Evolutionary conservation across 805 yeast species (phyloP), one percentile per base, ranked within the genome.

Genomic region (Aciculoconidium aculeatum): DNA sequence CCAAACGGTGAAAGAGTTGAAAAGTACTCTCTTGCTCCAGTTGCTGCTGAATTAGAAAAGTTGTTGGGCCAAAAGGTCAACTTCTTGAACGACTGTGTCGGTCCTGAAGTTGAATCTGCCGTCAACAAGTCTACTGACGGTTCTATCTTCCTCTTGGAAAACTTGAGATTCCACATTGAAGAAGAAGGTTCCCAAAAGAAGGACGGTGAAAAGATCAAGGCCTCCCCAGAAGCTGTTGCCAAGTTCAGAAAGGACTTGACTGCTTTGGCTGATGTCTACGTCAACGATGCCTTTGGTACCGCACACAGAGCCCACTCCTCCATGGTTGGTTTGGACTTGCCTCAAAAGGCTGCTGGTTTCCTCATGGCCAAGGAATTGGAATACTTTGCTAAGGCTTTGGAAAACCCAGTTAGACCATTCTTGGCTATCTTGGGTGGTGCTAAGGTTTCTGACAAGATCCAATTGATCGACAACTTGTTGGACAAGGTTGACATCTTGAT

Each of bases 231-330:
- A 53, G 83, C 64, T 44, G 96, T 92, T 48, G 79, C 70, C 56
- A 75, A 68, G 49, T 92, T 92, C 83, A 85, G 98, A 77, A 56
- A 76, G 53, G 78, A 83, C 58, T 78, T 92, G 67, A 83, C 95
- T 51, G 68, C 87, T 34, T 74, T 92, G 54, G 97, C 96, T 47
- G 99, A 92, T 55, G 95, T 92, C 44, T 92, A 92, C 74, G 77
- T 92, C 61, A 81, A 92, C 70, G 99, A 92, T 63, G 97, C 96
- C 36, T 92, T 92, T 55, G 98, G 98, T 64, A 92, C 98, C 42
- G 96, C 97, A 35, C 99, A 92, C 82, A 86, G 98, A 75, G 98
- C 98, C 42, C 98, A 92, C 75, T 87, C 96, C 32, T 92, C 98
- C 27, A 90, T 92, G 88, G 99, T 92, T 53, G 99, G 99, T 58